Base-by-base conservation (phyloP, 768 basidiomycete species). In the Kwoniella bestiolae region DNA sequence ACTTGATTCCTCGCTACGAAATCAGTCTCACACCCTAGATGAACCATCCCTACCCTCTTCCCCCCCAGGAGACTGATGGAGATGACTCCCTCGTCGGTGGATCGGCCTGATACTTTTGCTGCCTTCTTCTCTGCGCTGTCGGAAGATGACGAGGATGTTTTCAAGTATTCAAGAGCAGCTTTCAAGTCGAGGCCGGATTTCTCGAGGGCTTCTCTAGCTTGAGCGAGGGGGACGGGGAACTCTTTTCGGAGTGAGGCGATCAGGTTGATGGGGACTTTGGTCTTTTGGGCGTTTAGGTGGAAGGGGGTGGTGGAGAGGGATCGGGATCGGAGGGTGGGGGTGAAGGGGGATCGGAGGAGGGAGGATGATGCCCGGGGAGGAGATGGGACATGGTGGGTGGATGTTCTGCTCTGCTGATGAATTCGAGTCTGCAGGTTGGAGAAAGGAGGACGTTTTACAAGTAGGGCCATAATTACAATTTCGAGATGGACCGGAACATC, bases 1-100 rank as follows among this genome's bases (percentile, higher is more conserved):
- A 92, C 83, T 63, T 89, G 86, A 73, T 92, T 94, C 69, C 91
- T 83, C 25, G 88, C 91, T 29, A 98, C 94, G 78, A 96, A 98
- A 83, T 98, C 94, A 57, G 94, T 96, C 83, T 98, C 94, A 83
- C 94, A 97, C 72, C 91, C 92, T 66, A 96, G 84, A 81, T 98
- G 94, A 62, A 97, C 83, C 86, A 96, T 90, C 21, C 90, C 88
- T 11, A 90, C 92, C 38, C 91, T 86, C 23, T 82, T 82, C 16
- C 89, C 91, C 14, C 85, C 83, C 18, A 90, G 88, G 25, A 95
- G 85, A 47, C 87, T 88, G n/a, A 90, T 83, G 59, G 88, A 88
- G 41, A 97, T 84, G 18, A 93, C 83, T 2, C 95, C 94, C 73
- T 96, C 88, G 23, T 85, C 85, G 2, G 94, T 87, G 6, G 84